Evolutionary conservation across 2,329 filamentous ascomycete species (phyloP).

Genomic region (Penicillium thymicola): DNA sequence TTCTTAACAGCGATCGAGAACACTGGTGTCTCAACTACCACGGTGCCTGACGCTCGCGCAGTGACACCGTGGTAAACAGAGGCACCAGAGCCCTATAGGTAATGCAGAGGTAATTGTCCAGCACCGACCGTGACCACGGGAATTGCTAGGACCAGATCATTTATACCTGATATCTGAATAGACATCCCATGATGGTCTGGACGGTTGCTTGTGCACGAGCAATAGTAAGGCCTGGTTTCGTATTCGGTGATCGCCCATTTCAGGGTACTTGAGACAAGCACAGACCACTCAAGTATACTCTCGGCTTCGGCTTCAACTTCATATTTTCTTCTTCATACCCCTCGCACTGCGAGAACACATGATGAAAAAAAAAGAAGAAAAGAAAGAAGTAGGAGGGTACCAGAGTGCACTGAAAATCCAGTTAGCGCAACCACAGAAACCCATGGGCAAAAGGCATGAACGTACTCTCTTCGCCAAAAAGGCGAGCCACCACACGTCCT

Average conservation of each 20-base stretch:
- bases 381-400: not conserved
- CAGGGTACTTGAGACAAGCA: not conserved
- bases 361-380: not conserved
- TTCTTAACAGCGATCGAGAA: not conserved
- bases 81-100: too few relatives aligned
- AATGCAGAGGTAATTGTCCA: not conserved
- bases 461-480: not conserved
- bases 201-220: constrained; percentile 6
- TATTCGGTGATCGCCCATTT: constrained; percentile 7
- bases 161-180: too few relatives aligned
- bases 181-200: not conserved
- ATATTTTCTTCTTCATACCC: not conserved
- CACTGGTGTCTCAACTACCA: not conserved
- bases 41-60: not conserved
- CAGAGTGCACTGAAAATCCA: not conserved
- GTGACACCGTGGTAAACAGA: not conserved
- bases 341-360: not conserved
- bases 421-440: not conserved
- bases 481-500: not conserved
- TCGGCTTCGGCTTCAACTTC: not conserved
- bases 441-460: not conserved
- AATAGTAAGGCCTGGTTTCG: constrained; percentile 16
- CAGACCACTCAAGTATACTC: not conserved
- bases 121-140: not conserved
- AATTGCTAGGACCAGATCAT: not conserved